Percentiles rank a stretch among this genome's conserved stretches.
phyloP scores from a whole-genome alignment of 2,329 filamentous ascomycete species.

The Cladosporium velox region DNA sequence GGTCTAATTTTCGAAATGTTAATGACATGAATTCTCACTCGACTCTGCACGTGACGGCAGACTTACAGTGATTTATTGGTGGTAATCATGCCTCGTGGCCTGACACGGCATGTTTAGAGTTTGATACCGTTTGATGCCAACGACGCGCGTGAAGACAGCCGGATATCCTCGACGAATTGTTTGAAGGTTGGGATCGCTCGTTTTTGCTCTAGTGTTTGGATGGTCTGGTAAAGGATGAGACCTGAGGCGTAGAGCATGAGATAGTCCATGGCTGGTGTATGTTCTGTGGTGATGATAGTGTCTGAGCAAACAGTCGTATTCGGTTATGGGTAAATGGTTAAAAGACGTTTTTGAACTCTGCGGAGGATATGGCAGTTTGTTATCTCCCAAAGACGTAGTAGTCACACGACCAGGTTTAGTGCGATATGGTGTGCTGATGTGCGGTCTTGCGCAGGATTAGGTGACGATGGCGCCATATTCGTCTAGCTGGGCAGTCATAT shows the following conservation, averaged over 20 bases:
- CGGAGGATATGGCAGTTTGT: background rate
- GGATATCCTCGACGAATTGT: background rate
- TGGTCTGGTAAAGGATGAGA: conserved; percentile 7
- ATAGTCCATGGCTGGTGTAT: conserved; percentile 1
- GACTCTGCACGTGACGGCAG: background rate
- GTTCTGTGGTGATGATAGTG: background rate
- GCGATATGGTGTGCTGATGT: conserved; percentile 11
- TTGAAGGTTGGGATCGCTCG: conserved; percentile 7
- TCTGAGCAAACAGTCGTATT: background rate
- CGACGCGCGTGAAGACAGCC: background rate
- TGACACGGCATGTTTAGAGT: background rate
- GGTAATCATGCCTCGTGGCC: background rate
- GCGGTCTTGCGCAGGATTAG: conserved; percentile 5
- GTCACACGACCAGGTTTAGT: background rate
- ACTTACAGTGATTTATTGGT: background rate
- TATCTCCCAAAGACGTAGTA: background rate
- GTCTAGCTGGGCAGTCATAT: background rate
- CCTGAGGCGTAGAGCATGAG: conserved; percentile 17
- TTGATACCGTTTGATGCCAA: conserved; percentile 4
- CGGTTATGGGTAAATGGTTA: background rate
- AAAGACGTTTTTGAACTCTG: background rate
- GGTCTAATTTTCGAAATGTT: background rate
- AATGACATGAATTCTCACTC: background rate
- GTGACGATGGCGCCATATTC: conserved; percentile 9
- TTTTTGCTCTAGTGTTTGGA: conserved; percentile 6